Base-by-base conservation (phyloP, 805 yeast species). In the Jamesozyma spencerorum region DNA sequence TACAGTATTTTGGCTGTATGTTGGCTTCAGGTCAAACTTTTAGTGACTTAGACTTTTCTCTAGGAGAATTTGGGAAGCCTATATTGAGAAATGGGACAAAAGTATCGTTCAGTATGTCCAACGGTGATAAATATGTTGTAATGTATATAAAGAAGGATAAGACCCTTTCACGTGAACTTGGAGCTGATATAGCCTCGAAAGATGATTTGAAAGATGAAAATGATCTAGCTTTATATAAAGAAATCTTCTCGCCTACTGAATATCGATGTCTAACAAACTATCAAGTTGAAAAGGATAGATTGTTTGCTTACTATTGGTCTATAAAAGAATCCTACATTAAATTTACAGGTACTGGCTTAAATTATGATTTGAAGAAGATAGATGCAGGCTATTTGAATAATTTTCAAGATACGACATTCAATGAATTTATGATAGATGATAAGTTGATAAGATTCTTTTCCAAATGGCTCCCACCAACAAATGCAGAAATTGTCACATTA, bases 281-380 rank as follows among this genome's bases (percentile, higher is more conserved):
- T 11, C 30, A 43, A 7, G 42, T 38, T 1, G 40, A 41, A 4
- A 52, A 62, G 39, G 11, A 60, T 62, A 37, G 46, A 52, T 6
- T 64, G 2, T 72, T 81, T 48, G 72, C 81, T 15, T 75, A 75
- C 31, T 67, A 71, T 28, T 85, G 95, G 95, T 82, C 94, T 0
- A 57, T 85, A 40, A 85, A 85, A 54, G 95, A 85, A 55, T 76
- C 85, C 17, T 81, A 75, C 51, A 71, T 84, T 5, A 85, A 85
- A 51, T 72, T 69, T 30, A 49, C 71, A 2, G 94, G 94, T 0
- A 59, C 69, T 14, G 94, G 94, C 0, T 55, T 77, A 12, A 64
- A 64, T 39, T 57, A 60, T 24, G 60, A 64, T 37, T 45, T 68
- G 24, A 30, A 40, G 2, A 34, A 46, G 0, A 55, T 64, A 27